Evolutionary conservation across 1,284 basidiomycete species (phyloP).

Genomic region (Cerioporus squamosus): DNA sequence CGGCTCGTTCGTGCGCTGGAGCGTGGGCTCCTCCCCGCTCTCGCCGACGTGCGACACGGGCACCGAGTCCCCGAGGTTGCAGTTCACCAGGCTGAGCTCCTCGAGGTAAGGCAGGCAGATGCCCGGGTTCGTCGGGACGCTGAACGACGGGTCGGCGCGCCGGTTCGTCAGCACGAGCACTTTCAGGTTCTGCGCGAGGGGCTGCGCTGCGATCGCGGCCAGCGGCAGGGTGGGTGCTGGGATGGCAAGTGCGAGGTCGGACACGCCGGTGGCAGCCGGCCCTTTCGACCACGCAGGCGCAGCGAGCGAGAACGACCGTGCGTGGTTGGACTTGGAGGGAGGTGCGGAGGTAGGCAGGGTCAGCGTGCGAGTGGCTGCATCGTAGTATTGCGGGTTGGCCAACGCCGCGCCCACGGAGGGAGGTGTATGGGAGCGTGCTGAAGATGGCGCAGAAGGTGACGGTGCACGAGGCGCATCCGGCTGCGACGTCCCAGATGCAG

Average conservation of each 20-base stretch:
- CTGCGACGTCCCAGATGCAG: not conserved
- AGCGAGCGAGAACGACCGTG: slow-evolving; percentile 65
- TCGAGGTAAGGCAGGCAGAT: slow-evolving; percentile 67
- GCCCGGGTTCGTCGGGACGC: slow-evolving; percentile 48
- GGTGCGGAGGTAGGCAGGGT: slow-evolving; percentile 65
- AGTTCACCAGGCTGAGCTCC: slow-evolving; percentile 73
- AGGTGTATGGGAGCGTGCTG: slow-evolving; percentile 21
- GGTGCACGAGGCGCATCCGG: not conserved
- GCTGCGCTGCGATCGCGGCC: slow-evolving; percentile 57
- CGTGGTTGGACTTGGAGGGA: slow-evolving; percentile 53
- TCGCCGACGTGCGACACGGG: slow-evolving; percentile 40
- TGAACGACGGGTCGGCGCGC: slow-evolving; percentile 65
- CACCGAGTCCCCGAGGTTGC: slow-evolving; percentile 63
- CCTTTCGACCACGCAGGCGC: slow-evolving; percentile 26
- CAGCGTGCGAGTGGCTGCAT: slow-evolving; percentile 55
- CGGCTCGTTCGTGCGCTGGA: slow-evolving; percentile 50
- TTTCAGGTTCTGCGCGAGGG: slow-evolving; percentile 63
- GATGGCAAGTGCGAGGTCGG: slow-evolving; percentile 52
- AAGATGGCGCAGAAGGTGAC: slow-evolving; percentile 1
- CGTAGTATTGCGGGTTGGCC: slow-evolving; percentile 62
- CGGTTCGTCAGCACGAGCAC: slow-evolving; percentile 67
- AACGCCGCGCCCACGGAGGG: slow-evolving; percentile 40
- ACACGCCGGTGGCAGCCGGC: slow-evolving; percentile 6
- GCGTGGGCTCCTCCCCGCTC: slow-evolving; percentile 35
- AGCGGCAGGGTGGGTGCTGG: slow-evolving; percentile 73